phyloP scores from a whole-genome alignment of 2,329 filamentous ascomycete genomes.

The Pseudocercospora ulei region DNA sequence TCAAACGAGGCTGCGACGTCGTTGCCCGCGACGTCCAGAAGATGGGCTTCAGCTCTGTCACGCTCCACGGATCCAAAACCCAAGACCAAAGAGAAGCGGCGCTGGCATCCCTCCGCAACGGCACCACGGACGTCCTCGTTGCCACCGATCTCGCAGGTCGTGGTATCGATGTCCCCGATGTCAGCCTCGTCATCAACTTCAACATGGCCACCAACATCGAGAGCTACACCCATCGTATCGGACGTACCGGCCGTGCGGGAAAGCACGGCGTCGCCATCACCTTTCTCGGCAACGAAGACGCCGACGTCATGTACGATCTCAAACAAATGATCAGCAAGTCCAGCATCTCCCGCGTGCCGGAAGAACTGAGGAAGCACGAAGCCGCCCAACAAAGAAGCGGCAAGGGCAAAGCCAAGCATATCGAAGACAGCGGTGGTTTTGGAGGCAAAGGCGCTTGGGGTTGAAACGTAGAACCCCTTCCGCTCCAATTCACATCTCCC shows the following conservation, averaged over 20 bases:
- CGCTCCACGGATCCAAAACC: constrained; percentile 88
- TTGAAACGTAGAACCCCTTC: too few relatives aligned
- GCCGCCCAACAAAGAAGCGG: constrained; percentile 63
- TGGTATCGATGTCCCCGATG: constrained; percentile 95
- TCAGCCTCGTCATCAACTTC: constrained; percentile 92
- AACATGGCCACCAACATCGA: constrained; percentile 95
- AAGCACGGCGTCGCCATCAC: constrained; percentile 95
- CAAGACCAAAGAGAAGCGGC: constrained; percentile 96
- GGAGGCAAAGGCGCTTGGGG: constrained; percentile 34
- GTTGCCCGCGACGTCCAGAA: constrained; percentile 88
- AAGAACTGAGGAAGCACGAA: constrained; percentile 82
- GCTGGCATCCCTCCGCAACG: constrained; percentile 70
- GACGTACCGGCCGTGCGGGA: constrained; percentile 91
- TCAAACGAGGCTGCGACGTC: constrained; percentile 96
- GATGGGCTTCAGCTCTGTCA: constrained; percentile 83
- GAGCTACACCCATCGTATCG: constrained; percentile 91
- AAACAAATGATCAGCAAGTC: constrained; percentile 94
- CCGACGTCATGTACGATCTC: constrained; percentile 79
- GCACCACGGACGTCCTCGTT: constrained; percentile 75
- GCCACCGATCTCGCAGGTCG: constrained; percentile 91
- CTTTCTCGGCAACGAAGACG: constrained; percentile 83
- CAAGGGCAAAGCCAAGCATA: constrained; percentile 29
- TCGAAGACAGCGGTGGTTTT: constrained; percentile 33
- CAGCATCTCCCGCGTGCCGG: constrained; percentile 74
- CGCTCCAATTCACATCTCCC: too few relatives aligned